Percentiles rank a stretch among this genome's conserved stretches.
Evolutionary conservation across 192 early-diverging fungal genomes (phyloP).

Genomic region (Coemansia sp.): DNA sequence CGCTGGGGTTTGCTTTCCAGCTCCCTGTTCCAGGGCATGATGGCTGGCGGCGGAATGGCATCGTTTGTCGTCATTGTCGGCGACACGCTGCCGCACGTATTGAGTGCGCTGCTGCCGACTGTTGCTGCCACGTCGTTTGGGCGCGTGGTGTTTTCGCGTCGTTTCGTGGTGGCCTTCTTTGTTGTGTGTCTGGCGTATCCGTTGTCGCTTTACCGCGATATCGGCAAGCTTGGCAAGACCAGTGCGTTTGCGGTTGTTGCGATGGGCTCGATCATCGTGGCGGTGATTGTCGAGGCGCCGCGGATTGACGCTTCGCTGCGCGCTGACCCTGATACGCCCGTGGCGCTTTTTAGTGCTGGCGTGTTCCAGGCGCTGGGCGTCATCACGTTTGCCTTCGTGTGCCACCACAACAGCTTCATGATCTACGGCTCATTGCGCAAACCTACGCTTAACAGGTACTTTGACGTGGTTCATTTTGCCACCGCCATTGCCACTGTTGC

Average conservation of each 20-base stretch:
- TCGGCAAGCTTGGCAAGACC: constrained; percentile 86
- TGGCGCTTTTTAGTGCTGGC: constrained; percentile 55
- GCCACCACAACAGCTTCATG: constrained; percentile 93
- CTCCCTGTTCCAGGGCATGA: constrained; percentile 88
- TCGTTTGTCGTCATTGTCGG: constrained; percentile 63
- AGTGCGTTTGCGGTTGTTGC: constrained; percentile 81
- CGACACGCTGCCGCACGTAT: constrained; percentile 86
- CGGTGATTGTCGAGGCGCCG: constrained; percentile 71
- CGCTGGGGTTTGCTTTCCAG: constrained; percentile 70
- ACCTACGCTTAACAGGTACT: constrained; percentile 84
- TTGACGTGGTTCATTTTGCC: constrained; percentile 78
- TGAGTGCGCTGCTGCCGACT: constrained; percentile 67
- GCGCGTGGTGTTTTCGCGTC: constrained; percentile 66
- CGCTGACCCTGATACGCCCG: constrained; percentile 30
- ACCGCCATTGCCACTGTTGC: constrained; percentile 69
- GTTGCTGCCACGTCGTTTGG: constrained; percentile 58
- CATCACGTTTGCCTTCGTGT: constrained; percentile 95
- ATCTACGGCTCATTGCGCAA: constrained; percentile 83
- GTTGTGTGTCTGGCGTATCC: constrained; percentile 81
- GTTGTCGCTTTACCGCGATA: constrained; percentile 83
- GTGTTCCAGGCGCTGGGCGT: constrained; percentile 85
- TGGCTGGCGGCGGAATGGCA: constrained; percentile 87
- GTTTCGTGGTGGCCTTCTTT: constrained; percentile 74
- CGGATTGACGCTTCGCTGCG: constrained; percentile 55
- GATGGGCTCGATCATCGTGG: constrained; percentile 75